Evolutionary conservation across 1,284 basidiomycete species (phyloP).

Genomic region (Leccinum brunneo-olivaceum): DNA sequence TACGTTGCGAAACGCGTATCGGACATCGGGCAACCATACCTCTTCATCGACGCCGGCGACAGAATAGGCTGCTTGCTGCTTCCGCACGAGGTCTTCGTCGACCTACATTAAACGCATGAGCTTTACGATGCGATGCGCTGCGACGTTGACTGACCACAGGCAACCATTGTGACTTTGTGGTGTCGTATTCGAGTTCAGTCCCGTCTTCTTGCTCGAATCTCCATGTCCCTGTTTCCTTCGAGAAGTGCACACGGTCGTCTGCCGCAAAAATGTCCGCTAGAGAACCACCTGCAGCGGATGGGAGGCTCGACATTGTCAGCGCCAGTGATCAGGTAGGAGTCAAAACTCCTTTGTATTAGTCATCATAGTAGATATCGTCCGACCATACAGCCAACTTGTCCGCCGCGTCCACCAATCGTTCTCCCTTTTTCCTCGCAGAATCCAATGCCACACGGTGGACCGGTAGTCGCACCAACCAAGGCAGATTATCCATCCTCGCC

Average conservation of each 20-base stretch:
- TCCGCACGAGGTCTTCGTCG: conserved; percentile 75
- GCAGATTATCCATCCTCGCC: conserved; percentile 12
- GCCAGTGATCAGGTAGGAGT: too few relatives aligned
- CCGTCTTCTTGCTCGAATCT: conserved; percentile 86
- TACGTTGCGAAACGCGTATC: conserved; percentile 19
- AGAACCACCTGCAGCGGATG: conserved; percentile 45
- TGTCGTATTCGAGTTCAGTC: conserved; percentile 84
- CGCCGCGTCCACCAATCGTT: conserved; percentile 17
- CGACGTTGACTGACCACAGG: conserved; percentile 57
- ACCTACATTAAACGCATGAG: conserved; percentile 38
- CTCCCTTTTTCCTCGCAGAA: conserved; percentile 20
- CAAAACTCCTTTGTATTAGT: background rate
- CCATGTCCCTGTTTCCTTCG: conserved; percentile 75
- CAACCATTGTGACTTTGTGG: conserved; percentile 69
- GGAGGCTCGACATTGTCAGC: conserved; percentile 23
- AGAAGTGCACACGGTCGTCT: conserved; percentile 77
- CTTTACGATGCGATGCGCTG: background rate
- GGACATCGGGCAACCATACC: conserved; percentile 42
- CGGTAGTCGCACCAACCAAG: conserved; percentile 22
- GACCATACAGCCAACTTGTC: conserved; percentile 21
- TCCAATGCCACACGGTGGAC: conserved; percentile 21
- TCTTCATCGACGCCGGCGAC: conserved; percentile 87
- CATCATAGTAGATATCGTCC: conserved; percentile 18
- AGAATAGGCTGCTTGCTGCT: conserved; percentile 90
- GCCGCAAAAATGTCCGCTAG: conserved; percentile 58